A percentile compares a stretch with the other conserved stretches of the same genome.
phyloP scores from a whole-genome alignment of 345 rosid genomes.

The thale cress (Arabidopsis thaliana) region DNA sequence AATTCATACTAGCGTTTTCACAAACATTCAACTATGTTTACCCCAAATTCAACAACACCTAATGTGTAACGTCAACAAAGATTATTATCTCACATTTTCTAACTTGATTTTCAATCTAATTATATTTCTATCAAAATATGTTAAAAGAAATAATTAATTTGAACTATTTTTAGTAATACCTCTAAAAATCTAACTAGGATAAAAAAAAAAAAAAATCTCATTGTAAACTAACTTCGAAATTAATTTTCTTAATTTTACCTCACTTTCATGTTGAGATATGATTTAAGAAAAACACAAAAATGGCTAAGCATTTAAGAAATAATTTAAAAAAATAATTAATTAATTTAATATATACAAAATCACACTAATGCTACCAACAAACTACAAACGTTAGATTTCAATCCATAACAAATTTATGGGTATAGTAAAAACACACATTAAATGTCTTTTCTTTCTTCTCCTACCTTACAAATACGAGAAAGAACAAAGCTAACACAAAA shows the following conservation, averaged over 20 bases:
- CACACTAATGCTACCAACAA: conserved; percentile 42
- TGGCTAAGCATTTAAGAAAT: conserved; percentile 1
- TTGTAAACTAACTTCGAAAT: conserved; percentile 5
- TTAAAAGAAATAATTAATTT: neutral
- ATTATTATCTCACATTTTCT: conserved; percentile 27
- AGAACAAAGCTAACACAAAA: conserved; percentile 38
- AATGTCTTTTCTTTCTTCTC: conserved; percentile 31
- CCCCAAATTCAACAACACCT: conserved; percentile 43
- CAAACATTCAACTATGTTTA: conserved; percentile 46
- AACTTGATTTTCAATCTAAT: conserved; percentile 9
- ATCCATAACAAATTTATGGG: conserved; percentile 36
- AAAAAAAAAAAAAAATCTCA: neutral
- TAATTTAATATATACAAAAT: conserved; percentile 3
- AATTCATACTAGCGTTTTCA: conserved; percentile 37
- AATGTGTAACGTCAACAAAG: conserved; percentile 37
- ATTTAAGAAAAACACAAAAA: neutral
- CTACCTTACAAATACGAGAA: conserved; percentile 41
- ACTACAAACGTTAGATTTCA: conserved; percentile 37
- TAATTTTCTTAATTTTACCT: neutral
- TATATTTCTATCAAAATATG: neutral
- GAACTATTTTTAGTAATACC: conserved; percentile 7
- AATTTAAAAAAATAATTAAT: neutral
- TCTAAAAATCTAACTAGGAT: conserved; percentile 5
- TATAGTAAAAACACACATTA: conserved; percentile 28
- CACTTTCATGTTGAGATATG: conserved; percentile 8